Evolutionary conservation across 2,329 filamentous ascomycete genomes (phyloP), one percentile per base, ranked within the genome.

Genomic region (Calonectria honghensis): DNA sequence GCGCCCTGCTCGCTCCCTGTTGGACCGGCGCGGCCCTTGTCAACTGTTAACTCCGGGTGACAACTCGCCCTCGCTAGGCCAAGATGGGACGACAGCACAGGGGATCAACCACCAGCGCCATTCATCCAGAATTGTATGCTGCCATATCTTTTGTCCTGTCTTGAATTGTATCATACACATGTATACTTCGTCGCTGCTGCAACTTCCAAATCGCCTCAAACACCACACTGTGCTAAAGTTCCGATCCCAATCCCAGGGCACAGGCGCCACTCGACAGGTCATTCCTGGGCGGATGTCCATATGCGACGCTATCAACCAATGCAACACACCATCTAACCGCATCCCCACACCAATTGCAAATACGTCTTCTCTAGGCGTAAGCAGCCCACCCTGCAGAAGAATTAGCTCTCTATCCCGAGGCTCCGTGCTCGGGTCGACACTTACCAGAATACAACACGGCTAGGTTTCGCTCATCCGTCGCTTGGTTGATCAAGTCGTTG

Each of bases 401-500:
- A 70, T 85, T 74, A 85, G 82, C 57, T 41, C 61, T 24, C 32
- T 27, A 16, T 10, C 39, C 41, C 10, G 24, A n/a, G 10, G 6
- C 24, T n/a, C 32, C n/a, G 31, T n/a, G n/a, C 41, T 5, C 37
- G 64, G 16, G 14, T 20, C 29, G 39, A 79, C 18, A 45, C 91
- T 82, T 87, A 93, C 93, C 94, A 81, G 93, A 94, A 87, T 96
- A 99, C 80, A 99, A 86, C 52, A 98, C 93, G 3, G 97, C 96
- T 81, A 99, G 84, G 83, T 99, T 98, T 78, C 91, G 91, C 87
- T 98, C 96, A 85, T 99, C 97, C 2, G 94, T 96, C 10, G 97
- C 96, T 86, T 98, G 94, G 83, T 98, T 97, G 77, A 99, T 99
- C 77, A 99, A 86, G 83, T 99, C 97, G 82, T 98, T 98, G 69